Evolutionary conservation across 1,139 yeast species (phyloP).

Genomic region (Sugiyamaella xylanicola): DNA sequence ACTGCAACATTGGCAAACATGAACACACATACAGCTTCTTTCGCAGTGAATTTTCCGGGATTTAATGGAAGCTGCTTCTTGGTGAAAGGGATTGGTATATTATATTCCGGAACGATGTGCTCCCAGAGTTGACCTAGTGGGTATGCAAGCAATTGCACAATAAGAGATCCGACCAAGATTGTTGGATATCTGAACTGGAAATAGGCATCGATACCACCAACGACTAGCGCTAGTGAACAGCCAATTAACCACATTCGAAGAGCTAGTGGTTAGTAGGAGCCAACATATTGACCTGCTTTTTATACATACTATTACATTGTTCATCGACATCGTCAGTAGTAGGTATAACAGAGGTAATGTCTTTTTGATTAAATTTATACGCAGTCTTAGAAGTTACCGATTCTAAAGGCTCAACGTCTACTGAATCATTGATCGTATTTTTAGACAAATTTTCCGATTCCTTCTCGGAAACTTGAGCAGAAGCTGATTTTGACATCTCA

Average conservation of each 20-base stretch:
- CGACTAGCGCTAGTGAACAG: constrained; percentile 35
- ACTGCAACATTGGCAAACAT: constrained; percentile 49
- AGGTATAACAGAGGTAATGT: constrained; percentile 21
- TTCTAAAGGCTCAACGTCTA: neutral
- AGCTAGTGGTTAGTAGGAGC: too few species aligned
- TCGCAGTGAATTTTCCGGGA: constrained; percentile 66
- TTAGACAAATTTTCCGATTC: neutral
- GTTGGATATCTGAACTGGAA: constrained; percentile 57
- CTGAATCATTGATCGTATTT: neutral
- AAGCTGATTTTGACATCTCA: neutral
- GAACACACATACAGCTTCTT: constrained; percentile 65
- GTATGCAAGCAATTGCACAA: constrained; percentile 44
- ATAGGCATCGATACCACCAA: constrained; percentile 56
- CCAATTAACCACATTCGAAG: constrained; percentile 51
- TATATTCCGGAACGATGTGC: constrained; percentile 51
- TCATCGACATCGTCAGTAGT: constrained; percentile 17
- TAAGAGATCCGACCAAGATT: constrained; percentile 50
- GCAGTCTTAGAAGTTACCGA: neutral
- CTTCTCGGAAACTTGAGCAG: neutral
- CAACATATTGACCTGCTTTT: too few species aligned
- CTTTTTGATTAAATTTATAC: constrained; percentile 17
- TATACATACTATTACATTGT: constrained; percentile 21
- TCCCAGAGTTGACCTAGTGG: constrained; percentile 28
- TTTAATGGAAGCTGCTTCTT: constrained; percentile 47
- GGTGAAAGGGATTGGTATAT: constrained; percentile 45